Percentiles rank a stretch among this genome's conserved stretches.
Conservation (phyloP, 169 alveolate genomes). For the Eimeria acervulina region DNA sequence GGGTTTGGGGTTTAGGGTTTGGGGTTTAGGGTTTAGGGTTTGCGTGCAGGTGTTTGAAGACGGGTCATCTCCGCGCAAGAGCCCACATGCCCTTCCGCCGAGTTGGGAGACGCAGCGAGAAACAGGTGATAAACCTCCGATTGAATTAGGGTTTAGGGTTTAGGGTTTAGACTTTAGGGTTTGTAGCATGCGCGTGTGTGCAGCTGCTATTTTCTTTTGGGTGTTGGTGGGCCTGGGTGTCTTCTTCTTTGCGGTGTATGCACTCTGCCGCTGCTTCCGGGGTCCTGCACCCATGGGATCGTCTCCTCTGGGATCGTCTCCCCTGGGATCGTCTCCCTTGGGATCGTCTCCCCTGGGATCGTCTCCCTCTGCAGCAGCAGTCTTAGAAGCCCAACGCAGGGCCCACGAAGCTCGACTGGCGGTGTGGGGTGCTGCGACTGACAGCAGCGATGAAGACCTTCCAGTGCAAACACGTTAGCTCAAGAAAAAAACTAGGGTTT, state of each 20-base stretch:
- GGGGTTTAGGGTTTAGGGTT: constrained; percentile 46
- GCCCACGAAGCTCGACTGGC: background rate
- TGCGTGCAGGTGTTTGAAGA: background rate
- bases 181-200: background rate
- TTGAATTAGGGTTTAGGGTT: background rate
- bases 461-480: background rate
- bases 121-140: too few species aligned
- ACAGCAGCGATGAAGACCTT: constrained; percentile 2
- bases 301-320: background rate
- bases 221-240: background rate
- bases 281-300: too few species aligned
- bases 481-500: too few species aligned
- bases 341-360: too few species aligned
- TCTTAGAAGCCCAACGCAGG: background rate
- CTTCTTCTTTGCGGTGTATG: background rate
- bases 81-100: background rate
- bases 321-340: too few species aligned
- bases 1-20: constrained; percentile 27
- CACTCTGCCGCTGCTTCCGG: background rate
- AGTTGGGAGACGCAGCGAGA: background rate
- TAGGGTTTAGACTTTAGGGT: background rate
- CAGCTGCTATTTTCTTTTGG: constrained; percentile 34
- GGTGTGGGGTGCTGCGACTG: constrained; percentile 7
- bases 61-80: background rate
- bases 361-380: background rate